A percentile compares a stretch with the other conserved stretches of the same genome.
Conservation (phyloP, 129 eudicot genomes). For the carrot (Daucus carota) region DH1_v3.0 NC_030384.2:47347501-47348000, state of each 20-base stretch:
- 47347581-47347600: slow-evolving; percentile 60
- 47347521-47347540: slow-evolving; percentile 74
- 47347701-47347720: background rate
- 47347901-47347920: no score
- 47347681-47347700: slow-evolving; percentile 37
- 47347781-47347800: background rate
- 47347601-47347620: slow-evolving; percentile 52
- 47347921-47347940: background rate
- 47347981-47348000: background rate
- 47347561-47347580: slow-evolving; percentile 96
- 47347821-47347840: background rate
- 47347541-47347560: slow-evolving; percentile 84
- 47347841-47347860: background rate
- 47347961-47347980: background rate
- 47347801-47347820: background rate
- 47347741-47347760: background rate
- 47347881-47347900: background rate
- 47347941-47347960: background rate
- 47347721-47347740: background rate
- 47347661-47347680: slow-evolving; percentile 82
- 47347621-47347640: slow-evolving; percentile 73
- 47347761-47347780: background rate
- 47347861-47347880: background rate
- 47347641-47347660: slow-evolving; percentile 74
- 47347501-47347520: slow-evolving; percentile 70